Conservation (phyloP, 1,139 yeast genomes). For the Kazachstania sp. region DNA sequence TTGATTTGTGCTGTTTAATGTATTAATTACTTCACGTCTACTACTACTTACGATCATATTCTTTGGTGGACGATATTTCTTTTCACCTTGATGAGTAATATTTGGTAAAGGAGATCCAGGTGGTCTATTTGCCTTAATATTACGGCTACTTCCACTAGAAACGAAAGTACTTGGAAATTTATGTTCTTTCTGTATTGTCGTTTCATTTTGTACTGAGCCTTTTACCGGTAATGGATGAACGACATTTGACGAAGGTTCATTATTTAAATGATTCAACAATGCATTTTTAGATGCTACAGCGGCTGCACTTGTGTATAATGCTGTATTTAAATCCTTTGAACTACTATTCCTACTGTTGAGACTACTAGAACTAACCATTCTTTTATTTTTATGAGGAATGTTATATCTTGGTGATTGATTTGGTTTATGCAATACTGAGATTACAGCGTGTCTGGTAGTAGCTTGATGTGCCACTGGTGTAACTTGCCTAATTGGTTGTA, state of each 20-base stretch:
- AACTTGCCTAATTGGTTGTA: not conserved
- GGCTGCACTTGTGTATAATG: not conserved
- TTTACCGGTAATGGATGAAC: not conserved
- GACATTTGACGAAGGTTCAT: not conserved
- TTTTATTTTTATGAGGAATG: not conserved
- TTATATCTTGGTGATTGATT: not conserved
- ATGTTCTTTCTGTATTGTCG: not conserved
- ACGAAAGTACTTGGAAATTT: not conserved
- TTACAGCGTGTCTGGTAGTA: too few species aligned
- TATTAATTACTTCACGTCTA: constrained; percentile 27
- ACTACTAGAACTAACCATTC: not conserved
- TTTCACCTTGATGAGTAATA: constrained; percentile 1
- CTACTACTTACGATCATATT: constrained; percentile 30
- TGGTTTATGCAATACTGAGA: not conserved
- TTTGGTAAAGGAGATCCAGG: constrained; percentile 5
- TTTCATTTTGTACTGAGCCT: not conserved
- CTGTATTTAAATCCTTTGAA: not conserved
- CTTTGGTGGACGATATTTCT: constrained; percentile 17
- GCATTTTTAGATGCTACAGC: constrained; percentile 1
- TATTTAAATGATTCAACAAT: not conserved
- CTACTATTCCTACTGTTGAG: not conserved
- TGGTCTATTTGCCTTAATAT: not conserved
- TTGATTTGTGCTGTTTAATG: constrained; percentile 13
- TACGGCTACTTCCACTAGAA: not conserved
- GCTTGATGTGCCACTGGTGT: not conserved